Evolutionary conservation across 176 grass and related monocot species (phyloP).

Genomic region (Oryza glumipatula): DNA sequence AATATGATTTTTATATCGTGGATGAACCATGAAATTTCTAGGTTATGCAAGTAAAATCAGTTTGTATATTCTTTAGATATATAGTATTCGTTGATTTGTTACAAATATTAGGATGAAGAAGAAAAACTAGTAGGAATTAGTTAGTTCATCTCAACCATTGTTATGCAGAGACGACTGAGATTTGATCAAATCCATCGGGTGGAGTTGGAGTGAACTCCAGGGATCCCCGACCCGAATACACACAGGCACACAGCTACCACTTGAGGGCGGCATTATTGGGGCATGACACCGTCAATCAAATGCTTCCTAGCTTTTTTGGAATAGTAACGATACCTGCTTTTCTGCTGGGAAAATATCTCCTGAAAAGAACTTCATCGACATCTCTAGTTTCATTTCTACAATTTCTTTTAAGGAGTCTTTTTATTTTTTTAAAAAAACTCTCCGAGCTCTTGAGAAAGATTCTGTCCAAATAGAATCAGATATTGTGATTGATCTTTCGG

Average conservation of each 20-base stretch:
- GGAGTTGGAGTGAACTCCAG: too few species aligned
- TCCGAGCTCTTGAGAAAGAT: not conserved
- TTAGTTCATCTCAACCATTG: too few species aligned
- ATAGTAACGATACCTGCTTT: not conserved
- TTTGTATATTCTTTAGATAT: too few species aligned
- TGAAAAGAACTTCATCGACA: not conserved
- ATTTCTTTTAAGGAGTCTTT: not conserved
- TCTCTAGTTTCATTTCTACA: not conserved
- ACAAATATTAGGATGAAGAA: too few species aligned
- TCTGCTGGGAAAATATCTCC: not conserved
- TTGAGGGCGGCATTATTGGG: not conserved
- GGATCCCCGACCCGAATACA: too few species aligned
- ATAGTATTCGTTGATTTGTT: too few species aligned
- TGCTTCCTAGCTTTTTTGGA: conserved; percentile 12
- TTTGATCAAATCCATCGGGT: too few species aligned
- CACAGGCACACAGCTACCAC: not conserved
- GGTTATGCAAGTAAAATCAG: too few species aligned
- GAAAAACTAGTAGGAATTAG: too few species aligned
- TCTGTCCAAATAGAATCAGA: not conserved
- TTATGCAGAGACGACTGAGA: too few species aligned
- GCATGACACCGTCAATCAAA: not conserved
- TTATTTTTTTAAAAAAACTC: not conserved
- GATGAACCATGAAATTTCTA: too few species aligned
- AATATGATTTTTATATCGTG: too few species aligned
- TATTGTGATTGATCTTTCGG: not conserved